Base-by-base conservation (phyloP, 139 green algal species). In the Picocystis salinarum region DNA sequence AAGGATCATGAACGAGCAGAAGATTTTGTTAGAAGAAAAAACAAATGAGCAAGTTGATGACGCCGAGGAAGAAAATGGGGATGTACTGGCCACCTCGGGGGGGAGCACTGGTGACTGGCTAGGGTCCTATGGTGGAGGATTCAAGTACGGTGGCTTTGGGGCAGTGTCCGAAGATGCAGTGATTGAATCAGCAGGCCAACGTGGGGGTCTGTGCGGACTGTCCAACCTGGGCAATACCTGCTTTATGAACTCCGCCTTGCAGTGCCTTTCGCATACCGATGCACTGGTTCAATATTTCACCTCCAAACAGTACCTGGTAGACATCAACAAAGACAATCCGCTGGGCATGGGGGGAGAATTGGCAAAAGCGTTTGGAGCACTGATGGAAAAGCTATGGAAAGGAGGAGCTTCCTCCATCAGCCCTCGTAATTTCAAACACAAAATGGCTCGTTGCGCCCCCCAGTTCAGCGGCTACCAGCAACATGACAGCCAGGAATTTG, bases 401-500 rank as follows among this genome's bases (percentile, higher is more conserved):
- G 66, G 69, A 34, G 34, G 61, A 20, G n/a, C 28, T 23, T 48
- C 48, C 22, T 45, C 46, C 15, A 58, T 87, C 0, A 42, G 47
- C 2, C 78, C 78, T 13, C 60, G 59, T 19, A 45, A 44, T 4
- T 94, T 94, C 73, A 93, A 91, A 61, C 49, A 51, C 23, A 59
- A 61, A 28, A 69, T 96, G 6, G 71, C 62, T 2, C 59, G 69
- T 39, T 94, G 91, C 71, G 80, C 81, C 3, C 76, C 74, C 4
- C 82, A 91, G 55, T 96, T 96, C 56, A 69, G 50, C 19, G 85
- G 82, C 10, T 94, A 94, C 52, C 64, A 66, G 25, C 85, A 96
- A 69, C 85, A 96, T 45, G 85, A 96, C 57, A 66, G 48, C 18
- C 79, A 83, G 60, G 68, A 77, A 70, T 70, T 96, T 42, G 66